Base-by-base conservation (phyloP, 2,329 filamentous ascomycete genomes). In the Hypocrella siamensis region DNA sequence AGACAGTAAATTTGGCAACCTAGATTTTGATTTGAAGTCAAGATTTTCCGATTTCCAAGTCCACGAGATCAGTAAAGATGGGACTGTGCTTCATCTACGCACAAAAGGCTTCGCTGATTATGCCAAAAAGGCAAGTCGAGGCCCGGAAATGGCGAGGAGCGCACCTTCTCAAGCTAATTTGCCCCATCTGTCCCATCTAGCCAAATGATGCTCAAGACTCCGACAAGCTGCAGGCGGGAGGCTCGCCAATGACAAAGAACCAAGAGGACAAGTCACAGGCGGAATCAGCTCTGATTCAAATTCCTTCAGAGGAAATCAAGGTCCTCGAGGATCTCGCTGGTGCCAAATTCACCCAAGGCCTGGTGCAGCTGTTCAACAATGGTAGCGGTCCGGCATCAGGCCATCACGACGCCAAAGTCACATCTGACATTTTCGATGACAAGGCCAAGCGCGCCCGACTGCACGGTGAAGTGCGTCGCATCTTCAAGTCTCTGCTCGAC, bases 11-110 rank as follows among this genome's bases (percentile, higher is more conserved):
- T 15, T 15, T 9, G 11, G 6, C 11, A 22, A 17, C n/a, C 4
- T 2, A 27, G 22, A 30, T 8, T 31, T 19, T 11, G n/a, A 15
- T 10, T 5, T 3, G 4, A 26, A 10, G 25, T 7, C n/a, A 14
- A 73, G 83, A 42, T 94, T 86, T 53, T 88, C 85, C 4, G 86
- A 94, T 52, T 94, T 94, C 46, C 63, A 90, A 43, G 86, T 94
- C 44, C 86, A 93, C 47, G 86, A 94, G 54, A 88, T 94, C 39
- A 60, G 70, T 15, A 74, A 76, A 19, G 70, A 79, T 46, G 85
- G 85, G 12, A 57, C 74, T 33, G 81, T 93, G 11, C 53, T 90
- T 32, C 83, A 88, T 52, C 60, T 94, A 30, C 63, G 54, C 35
- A 67, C 62, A 32, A 53, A 67, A 14, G 53, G 51, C 12, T 28